Percentiles rank a stretch among this genome's conserved stretches.
Conservation (phyloP, 2,329 filamentous ascomycete genomes). For the Epichloe amarillans region DNA sequence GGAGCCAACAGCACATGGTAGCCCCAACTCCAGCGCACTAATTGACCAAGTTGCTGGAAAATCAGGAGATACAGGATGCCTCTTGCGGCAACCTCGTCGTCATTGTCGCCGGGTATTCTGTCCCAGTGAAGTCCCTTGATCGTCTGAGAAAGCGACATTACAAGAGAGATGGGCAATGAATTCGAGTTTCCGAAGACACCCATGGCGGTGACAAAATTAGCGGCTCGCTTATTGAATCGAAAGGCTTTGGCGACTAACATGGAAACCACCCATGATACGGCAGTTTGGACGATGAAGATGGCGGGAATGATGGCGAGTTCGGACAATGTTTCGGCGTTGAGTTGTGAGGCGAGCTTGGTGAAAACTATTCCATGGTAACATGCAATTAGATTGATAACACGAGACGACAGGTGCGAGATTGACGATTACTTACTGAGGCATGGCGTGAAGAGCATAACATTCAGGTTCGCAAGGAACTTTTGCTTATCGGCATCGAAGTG, state of each 20-base stretch:
- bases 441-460: slow-evolving; percentile 91
- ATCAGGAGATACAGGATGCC: slow-evolving; percentile 93
- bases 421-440: slow-evolving; percentile 61
- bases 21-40: slow-evolving; percentile 96
- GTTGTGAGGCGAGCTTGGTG: slow-evolving; percentile 87
- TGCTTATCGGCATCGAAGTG: slow-evolving; percentile 94
- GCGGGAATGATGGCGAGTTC: slow-evolving; percentile 91
- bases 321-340: slow-evolving; percentile 78
- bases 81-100: slow-evolving; percentile 84
- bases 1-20: slow-evolving; percentile 91
- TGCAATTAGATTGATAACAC: background rate
- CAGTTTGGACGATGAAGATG: slow-evolving; percentile 80
- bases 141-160: slow-evolving; percentile 86
- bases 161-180: slow-evolving; percentile 89
- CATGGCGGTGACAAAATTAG: slow-evolving; percentile 96
- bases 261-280: slow-evolving; percentile 73
- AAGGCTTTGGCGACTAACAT: slow-evolving; percentile 58
- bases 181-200: slow-evolving; percentile 97
- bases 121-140: slow-evolving; percentile 89
- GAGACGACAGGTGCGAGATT: background rate
- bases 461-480: slow-evolving; percentile 92
- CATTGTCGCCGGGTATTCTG: slow-evolving; percentile 79
- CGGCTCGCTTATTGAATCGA: slow-evolving; percentile 68
- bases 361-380: slow-evolving; percentile 49
- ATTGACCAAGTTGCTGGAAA: slow-evolving; percentile 92